Base-by-base conservation (phyloP, 2,329 filamentous ascomycete species). In the Alternaria postmessia region DNA sequence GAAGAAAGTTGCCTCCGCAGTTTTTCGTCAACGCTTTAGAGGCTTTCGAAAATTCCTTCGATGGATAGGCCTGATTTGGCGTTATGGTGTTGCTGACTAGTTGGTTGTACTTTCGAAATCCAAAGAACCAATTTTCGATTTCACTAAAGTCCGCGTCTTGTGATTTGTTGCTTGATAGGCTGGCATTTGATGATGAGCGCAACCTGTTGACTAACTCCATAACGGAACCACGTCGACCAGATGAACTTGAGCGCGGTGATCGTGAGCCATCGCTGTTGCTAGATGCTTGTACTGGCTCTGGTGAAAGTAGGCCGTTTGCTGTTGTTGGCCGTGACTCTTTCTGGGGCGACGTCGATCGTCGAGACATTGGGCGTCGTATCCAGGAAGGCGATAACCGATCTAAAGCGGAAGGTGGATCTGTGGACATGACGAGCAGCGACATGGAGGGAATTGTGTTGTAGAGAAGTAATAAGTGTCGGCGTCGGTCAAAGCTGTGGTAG, bases 51-150 rank as follows among this genome's bases (percentile, higher is more conserved):
- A 78, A 69, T 1, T 70, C 63, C 32, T 69, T 57, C 1, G 64
- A 54, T 30, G 59, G 43, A 32, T 63, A 61, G 16, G 67, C 43
- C 11, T 52, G 59, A 11, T 67, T 56, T 18, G 51, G 51, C 14
- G 70, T 69, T 12, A 64, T 57, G 30, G 61, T 57, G 18, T 53
- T 70, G 16, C 72, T 73, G 42, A 76, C 65, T 2, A 77, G 66
- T 39, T 71, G 68, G 57, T 75, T 75, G 57, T 78, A 78, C 34
- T 61, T 65, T 39, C 66, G 64, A 57, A 77, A 77, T 7, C 70
- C 74, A 18, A 63, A 51, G 24, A 70, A 72, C 74, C 74, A 76
- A 57, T 72, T 67, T 20, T 72, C 66, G 7, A 74, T 59, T 18
- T 71, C 55, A 54, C 69, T 70, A 49, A 76, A 68, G 18, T 72